Conservation (phyloP, 352 stramenopile species). For the Pythium aquatile region DNA sequence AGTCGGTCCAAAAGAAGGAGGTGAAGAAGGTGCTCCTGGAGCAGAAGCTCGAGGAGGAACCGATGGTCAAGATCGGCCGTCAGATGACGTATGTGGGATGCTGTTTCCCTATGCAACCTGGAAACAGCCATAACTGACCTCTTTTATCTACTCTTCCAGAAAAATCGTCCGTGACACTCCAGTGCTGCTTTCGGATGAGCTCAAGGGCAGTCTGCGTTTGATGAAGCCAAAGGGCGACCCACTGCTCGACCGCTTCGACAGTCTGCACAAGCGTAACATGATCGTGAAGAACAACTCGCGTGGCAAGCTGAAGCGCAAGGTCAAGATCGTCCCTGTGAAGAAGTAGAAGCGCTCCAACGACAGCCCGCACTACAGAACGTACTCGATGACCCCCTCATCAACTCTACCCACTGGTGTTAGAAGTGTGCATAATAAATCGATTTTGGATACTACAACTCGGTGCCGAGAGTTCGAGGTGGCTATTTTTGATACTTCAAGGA, state of each 20-base stretch:
- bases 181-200: conserved; percentile 77
- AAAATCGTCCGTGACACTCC: conserved; percentile 72
- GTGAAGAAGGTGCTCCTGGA: conserved; percentile 74
- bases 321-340: conserved; percentile 78
- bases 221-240: conserved; percentile 80
- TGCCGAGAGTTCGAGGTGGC: not conserved
- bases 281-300: conserved; percentile 70
- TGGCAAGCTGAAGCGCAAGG: conserved; percentile 67
- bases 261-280: conserved; percentile 86
- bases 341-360: conserved; percentile 42
- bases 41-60: conserved; percentile 77
- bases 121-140: not conserved
- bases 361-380: not conserved
- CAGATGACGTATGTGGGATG: conserved; percentile 61
- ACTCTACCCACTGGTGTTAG: not conserved
- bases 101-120: no score
- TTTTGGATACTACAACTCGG: conserved; percentile 2
- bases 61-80: conserved; percentile 63
- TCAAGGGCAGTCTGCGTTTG: conserved; percentile 74
- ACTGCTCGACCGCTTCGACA: conserved; percentile 82
- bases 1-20: conserved; percentile 58
- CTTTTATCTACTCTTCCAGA: conserved; percentile 29
- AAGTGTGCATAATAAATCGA: conserved; percentile 10
- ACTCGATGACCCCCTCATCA: conserved; percentile 1
- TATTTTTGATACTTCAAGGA: conserved; percentile 5